Evolutionary conservation across 441 rosid species (phyloP).

Genomic region (Populus hybrid): DNA sequence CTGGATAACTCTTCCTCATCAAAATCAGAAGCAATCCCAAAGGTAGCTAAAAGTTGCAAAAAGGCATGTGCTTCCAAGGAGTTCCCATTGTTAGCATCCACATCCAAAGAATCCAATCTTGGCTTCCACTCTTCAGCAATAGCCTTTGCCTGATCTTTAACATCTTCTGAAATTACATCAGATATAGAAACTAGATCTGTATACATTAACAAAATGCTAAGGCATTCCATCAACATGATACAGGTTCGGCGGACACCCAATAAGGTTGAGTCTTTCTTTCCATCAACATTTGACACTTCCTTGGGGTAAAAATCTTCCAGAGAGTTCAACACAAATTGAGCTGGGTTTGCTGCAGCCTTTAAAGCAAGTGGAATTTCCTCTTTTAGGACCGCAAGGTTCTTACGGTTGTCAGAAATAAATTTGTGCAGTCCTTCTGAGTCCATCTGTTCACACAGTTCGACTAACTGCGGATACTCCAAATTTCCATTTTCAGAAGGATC

Average conservation of each 20-base stretch:
- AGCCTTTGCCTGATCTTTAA: slow-evolving; percentile 67
- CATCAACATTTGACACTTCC: slow-evolving; percentile 57
- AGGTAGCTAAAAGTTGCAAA: slow-evolving; percentile 86
- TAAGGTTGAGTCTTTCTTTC: slow-evolving; percentile 80
- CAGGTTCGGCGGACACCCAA: slow-evolving; percentile 94
- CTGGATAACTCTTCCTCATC: slow-evolving; percentile 63
- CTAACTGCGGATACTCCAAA: slow-evolving; percentile 67
- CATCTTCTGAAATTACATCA: slow-evolving; percentile 55
- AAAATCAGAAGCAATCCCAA: slow-evolving; percentile 78
- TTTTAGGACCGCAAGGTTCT: slow-evolving; percentile 81
- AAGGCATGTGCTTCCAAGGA: slow-evolving; percentile 99
- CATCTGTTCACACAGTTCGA: slow-evolving; percentile 78
- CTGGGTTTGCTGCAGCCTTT: slow-evolving; percentile 81
- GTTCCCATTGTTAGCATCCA: slow-evolving; percentile 89
- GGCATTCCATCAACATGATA: slow-evolving; percentile 99
- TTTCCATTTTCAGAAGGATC: slow-evolving; percentile 45
- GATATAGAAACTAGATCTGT: slow-evolving; percentile 44
- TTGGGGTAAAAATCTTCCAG: slow-evolving; percentile 72
- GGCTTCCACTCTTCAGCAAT: slow-evolving; percentile 92
- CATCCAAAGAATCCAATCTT: slow-evolving; percentile 66
- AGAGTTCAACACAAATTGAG: slow-evolving; percentile 71
- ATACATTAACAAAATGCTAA: slow-evolving; percentile 57
- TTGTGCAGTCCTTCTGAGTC: slow-evolving; percentile 85
- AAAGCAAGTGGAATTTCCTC: slow-evolving; percentile 88
- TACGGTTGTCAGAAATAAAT: slow-evolving; percentile 93